Base-by-base conservation (phyloP, 306 rosid species). In the Notholithocarpus densiflorus region DNA sequence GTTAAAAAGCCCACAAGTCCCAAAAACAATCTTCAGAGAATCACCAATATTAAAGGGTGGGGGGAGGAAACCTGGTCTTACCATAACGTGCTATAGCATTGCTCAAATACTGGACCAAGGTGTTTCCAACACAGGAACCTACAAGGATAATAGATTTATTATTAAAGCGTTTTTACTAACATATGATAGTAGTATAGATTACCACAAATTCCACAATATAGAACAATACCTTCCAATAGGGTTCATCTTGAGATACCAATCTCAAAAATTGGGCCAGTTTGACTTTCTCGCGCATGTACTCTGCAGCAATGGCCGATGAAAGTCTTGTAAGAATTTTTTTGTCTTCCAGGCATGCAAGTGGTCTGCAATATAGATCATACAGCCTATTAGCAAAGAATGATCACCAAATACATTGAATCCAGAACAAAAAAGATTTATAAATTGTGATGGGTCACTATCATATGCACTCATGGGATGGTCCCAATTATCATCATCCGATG, bases 61-160 rank as follows among this genome's bases (percentile, higher is more conserved):
- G 21, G n/a, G 71, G 2, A 17, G 71, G 19, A 6, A 6, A 6
- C 8, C 40, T n/a, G 18, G 48, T 6, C 19, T 76, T 82, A 89
- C 95, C 91, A 52, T 91, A 90, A 13, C 95, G 91, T 27, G 98
- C 92, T 65, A 91, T 91, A 3, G 98, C 95, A 68, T 93, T 93
- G 79, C 87, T 91, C 97, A 20, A 91, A 93, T 17, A 93, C 40
- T 0, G 92, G 71, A 56, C 97, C 95, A 88, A 0, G 91, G 90
- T 19, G 95, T 93, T 81, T 89, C 88, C 85, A 93, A 60, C 24
- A 91, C 95, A 11, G 98, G 98, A 77, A 89, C 80, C 98, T 91
- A 84, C 10, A 78, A 74, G 65, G 34, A 61, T 17, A 66, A 62
- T 17, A 40, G 5, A 48, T 55, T 29, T 23, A 19, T 3, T 15